A percentile compares a stretch with the other conserved stretches of the same genome.
Evolutionary conservation across 2,329 filamentous ascomycete genomes (phyloP).

Genomic region (Onygenales sp.): DNA sequence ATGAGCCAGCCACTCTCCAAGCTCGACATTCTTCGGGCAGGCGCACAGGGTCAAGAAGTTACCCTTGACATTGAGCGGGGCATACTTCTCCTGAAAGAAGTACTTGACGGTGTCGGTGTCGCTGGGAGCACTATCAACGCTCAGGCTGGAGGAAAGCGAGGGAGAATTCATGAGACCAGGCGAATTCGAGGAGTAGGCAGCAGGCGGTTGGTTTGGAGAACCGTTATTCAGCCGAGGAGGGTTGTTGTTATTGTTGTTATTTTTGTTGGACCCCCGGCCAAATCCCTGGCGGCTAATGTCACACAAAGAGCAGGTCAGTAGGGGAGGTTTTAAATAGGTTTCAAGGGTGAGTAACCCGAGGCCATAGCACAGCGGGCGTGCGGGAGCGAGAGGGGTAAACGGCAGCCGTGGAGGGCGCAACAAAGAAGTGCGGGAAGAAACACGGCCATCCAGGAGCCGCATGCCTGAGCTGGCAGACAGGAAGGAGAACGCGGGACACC

Average conservation of each 20-base stretch:
- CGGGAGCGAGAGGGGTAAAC: not conserved
- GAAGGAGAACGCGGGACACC: conserved; percentile 19
- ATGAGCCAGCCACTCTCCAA: conserved; percentile 92
- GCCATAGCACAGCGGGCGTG: not conserved
- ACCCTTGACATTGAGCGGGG: conserved; percentile 85
- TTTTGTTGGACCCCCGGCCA: conserved; percentile 37
- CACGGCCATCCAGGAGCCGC: conserved; percentile 10
- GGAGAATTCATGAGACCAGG: conserved; percentile 27
- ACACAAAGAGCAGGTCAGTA: conserved; percentile 16
- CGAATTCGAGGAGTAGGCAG: conserved; percentile 16
- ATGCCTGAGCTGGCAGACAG: conserved; percentile 16
- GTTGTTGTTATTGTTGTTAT: conserved; percentile 26
- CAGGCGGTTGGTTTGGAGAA: conserved; percentile 21
- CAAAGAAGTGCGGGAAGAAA: conserved; percentile 9
- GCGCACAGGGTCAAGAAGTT: conserved; percentile 96
- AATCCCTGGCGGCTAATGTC: conserved; percentile 37
- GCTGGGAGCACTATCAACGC: conserved; percentile 25
- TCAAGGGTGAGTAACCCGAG: conserved; percentile 5
- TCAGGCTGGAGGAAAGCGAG: conserved; percentile 28
- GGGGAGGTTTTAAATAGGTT: conserved; percentile 13
- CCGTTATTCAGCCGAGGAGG: conserved; percentile 31
- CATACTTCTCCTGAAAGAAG: conserved; percentile 45
- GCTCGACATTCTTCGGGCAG: conserved; percentile 84
- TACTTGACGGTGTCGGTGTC: conserved; percentile 39
- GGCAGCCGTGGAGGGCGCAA: not conserved